Evolutionary conservation across 306 rosid genomes (phyloP), one percentile per base, ranked within the genome.

Genomic region (Vicia villosa): DNA sequence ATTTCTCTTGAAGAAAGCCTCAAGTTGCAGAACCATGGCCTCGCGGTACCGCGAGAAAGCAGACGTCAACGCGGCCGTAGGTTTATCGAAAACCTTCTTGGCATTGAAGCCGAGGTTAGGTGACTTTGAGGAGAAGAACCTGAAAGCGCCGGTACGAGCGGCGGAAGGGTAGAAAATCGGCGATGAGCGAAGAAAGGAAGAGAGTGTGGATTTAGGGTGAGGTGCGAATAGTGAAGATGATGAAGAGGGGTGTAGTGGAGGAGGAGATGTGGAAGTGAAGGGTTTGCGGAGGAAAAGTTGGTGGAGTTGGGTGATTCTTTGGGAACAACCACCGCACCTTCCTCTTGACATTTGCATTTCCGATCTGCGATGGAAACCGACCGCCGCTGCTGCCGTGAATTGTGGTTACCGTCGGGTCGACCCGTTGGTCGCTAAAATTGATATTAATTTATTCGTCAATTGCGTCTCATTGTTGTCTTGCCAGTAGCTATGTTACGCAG

Each of bases 1-100:
- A 50, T 94, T 85, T 64, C 95, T 84, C 74, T 66, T 85, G 75
- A 74, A 87, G 64, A 94, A 90, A n/a, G 98, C 92, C 80, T 90
- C 98, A 26, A 90, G 40, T 75, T 94, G 98, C 83, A 94, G 32
- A 40, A 92, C 95, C 3, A 94, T 51, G 4, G 98, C 97, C 83
- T 72, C 91, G 32, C 93, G 81, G 74, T 94, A 91, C 15, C 97
- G 82, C 30, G 87, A 70, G 60, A 90, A 80, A 13, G 95, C 74
- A 15, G 95, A 81, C 13, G 72, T 24, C 17, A 84, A 74, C 0
- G 85, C 91, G 0, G 83, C 65, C 17, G 81, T 70, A 10, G 96
- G 91, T 70, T 83, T 93, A 8, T 82, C 87, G 1, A 88, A 37
- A 32, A 79, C 69, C 74, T 74, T 87, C 71, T 83, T 87, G 3